Evolutionary conservation across 306 rosid species (phyloP).

Genomic region (Malus fusca): DNA sequence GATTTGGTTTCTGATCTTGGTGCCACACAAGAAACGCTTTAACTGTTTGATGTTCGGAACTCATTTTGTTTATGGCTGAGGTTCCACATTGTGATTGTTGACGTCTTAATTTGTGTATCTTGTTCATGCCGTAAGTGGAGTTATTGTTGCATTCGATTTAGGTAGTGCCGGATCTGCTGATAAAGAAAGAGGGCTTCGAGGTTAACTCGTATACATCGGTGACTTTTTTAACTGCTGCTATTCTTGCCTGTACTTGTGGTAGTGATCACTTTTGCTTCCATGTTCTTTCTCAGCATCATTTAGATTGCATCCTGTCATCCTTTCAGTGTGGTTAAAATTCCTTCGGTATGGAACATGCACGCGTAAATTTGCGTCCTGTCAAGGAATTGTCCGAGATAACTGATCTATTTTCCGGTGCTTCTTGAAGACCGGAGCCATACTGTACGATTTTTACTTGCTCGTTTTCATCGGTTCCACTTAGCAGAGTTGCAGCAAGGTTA

Average conservation of each 20-base stretch:
- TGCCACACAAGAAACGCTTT: not conserved
- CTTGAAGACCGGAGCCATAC: not conserved
- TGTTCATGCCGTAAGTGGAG: not conserved
- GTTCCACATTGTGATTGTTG: not conserved
- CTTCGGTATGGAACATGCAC: not conserved
- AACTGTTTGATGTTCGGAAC: not conserved
- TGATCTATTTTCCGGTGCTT: not conserved
- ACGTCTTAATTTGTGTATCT: not conserved
- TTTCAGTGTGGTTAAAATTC: not conserved
- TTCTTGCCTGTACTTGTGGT: not conserved
- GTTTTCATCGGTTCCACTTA: no score
- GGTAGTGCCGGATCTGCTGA: not conserved
- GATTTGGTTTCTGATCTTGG: not conserved
- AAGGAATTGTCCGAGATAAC: not conserved
- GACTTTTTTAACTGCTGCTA: not conserved
- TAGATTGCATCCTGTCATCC: not conserved
- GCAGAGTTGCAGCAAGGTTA: no score
- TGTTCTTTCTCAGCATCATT: not conserved
- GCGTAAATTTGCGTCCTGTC: not conserved
- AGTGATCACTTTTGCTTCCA: not conserved
- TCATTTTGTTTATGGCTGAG: no score
- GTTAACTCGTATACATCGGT: not conserved
- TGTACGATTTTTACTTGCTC: no score
- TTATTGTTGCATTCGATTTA: not conserved
- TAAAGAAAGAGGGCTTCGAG: not conserved